Evolutionary conservation across 352 stramenopile species (phyloP).

Genomic region (Phytophthora aleatoria): DNA sequence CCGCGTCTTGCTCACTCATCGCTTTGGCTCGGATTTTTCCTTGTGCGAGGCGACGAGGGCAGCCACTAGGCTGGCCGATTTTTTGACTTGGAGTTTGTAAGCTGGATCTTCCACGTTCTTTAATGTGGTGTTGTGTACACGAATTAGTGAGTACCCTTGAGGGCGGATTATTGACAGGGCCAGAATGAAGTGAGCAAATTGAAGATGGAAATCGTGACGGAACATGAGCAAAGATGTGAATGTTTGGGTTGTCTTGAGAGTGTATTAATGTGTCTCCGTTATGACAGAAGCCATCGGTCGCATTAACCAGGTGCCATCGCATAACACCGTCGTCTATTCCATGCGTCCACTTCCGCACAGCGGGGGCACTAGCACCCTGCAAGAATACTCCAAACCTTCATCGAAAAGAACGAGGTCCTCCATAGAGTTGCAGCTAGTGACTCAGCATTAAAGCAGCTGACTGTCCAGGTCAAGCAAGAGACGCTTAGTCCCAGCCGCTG

Average conservation of each 20-base stretch:
- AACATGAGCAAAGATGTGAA: background rate
- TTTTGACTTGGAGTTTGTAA: conserved; percentile 25
- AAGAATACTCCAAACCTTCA: conserved; percentile 2
- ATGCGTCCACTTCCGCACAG: conserved; percentile 61
- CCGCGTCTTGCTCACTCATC: conserved; percentile 30
- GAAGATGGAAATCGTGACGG: background rate
- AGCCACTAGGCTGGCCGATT: conserved; percentile 10
- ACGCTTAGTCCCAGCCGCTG: conserved; percentile 85
- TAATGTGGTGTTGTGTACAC: conserved; percentile 14
- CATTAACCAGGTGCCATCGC: conserved; percentile 94
- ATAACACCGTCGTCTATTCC: conserved; percentile 94
- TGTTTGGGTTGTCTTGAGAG: conserved; percentile 15
- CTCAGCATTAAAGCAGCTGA: conserved; percentile 19
- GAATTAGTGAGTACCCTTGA: conserved; percentile 1
- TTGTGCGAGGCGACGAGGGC: conserved; percentile 32
- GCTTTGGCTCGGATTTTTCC: conserved; percentile 37
- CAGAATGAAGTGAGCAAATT: background rate
- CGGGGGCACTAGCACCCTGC: conserved; percentile 14
- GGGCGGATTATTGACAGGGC: background rate
- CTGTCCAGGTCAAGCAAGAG: conserved; percentile 10
- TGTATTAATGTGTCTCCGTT: conserved; percentile 28
- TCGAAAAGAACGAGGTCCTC: conserved; percentile 38
- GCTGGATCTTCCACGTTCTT: conserved; percentile 26
- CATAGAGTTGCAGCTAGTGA: conserved; percentile 18
- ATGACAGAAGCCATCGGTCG: conserved; percentile 50